Conservation (phyloP, 768 basidiomycete species). For the Dacryopinax primogenitus region DNA sequence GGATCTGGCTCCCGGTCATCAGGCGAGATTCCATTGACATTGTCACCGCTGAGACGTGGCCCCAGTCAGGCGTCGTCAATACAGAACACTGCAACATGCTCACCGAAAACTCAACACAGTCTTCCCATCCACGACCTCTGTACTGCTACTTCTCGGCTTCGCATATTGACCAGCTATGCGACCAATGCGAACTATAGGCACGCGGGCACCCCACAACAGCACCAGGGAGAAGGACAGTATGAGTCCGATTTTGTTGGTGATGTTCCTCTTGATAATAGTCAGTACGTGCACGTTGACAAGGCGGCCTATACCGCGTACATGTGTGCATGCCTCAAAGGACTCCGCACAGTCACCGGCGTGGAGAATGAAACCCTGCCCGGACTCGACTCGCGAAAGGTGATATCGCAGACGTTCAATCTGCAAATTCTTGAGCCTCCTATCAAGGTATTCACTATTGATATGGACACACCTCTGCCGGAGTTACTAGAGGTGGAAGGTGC, state of each 20-base stretch:
- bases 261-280: constrained; percentile 49
- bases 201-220: constrained; percentile 81
- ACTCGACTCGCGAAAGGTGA: constrained; percentile 67
- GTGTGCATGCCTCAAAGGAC: constrained; percentile 81
- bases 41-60: constrained; percentile 60
- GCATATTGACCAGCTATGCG: constrained; percentile 96
- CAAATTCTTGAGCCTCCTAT: no score
- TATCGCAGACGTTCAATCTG: constrained; percentile 73
- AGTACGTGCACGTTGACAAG: not conserved
- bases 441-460: no score
- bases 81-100: constrained; percentile 17
- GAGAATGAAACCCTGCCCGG: constrained; percentile 80
- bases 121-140: constrained; percentile 56
- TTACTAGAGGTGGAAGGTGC: constrained; percentile 78
- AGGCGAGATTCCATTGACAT: constrained; percentile 75
- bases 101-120: constrained; percentile 81
- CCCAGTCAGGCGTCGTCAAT: not conserved
- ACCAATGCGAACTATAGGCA: constrained; percentile 86
- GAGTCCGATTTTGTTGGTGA: constrained; percentile 74
- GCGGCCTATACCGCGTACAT: constrained; percentile 36
- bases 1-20: constrained; percentile 82
- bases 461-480: constrained; percentile 81
- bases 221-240: constrained; percentile 93
- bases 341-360: constrained; percentile 99
- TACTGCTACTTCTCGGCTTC: constrained; percentile 77